These are phyloP conservation scores for Nicotiana undulata DNA, from an alignment of 257 asterid species.

Conservation along the genomic window DNA sequence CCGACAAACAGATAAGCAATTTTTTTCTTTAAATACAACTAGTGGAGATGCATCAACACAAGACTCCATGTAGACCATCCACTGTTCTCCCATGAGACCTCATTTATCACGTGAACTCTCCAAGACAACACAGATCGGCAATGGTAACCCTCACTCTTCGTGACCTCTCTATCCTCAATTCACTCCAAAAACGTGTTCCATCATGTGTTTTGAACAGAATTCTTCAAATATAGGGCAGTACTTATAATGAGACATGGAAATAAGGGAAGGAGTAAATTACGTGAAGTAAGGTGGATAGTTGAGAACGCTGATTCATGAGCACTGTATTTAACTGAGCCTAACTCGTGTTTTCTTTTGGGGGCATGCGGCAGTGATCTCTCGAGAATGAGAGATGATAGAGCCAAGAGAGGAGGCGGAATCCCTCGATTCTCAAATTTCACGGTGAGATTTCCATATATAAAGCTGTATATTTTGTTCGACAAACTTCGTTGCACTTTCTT, in stretches of 20 bases:
- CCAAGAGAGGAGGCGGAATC: not conserved
- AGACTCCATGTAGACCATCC: conserved; percentile 74
- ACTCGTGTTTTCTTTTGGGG: no score
- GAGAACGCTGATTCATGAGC: conserved; percentile 26
- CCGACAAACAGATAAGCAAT: conserved; percentile 62
- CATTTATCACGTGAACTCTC: conserved; percentile 33
- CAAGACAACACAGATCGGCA: conserved; percentile 26
- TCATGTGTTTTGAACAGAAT: not conserved
- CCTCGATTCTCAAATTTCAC: conserved; percentile 71
- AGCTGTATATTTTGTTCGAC: not conserved
- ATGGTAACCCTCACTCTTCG: conserved; percentile 8
- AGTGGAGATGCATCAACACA: conserved; percentile 98
- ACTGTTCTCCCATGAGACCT: conserved; percentile 43
- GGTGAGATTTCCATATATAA: conserved; percentile 38
- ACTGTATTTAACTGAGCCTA: no score
- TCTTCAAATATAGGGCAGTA: not conserved
- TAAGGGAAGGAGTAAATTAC: conserved; percentile 23
- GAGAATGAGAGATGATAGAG: no score
- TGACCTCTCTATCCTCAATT: no score
- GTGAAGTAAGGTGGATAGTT: conserved; percentile 72
- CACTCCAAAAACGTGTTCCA: not conserved
- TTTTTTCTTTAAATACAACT: conserved; percentile 50
- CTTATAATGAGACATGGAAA: not conserved
- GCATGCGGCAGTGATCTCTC: no score
- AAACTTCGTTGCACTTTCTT: not conserved